A percentile compares a stretch with the other conserved stretches of the same genome.
These are phyloP conservation scores for Colletotrichum destructivum DNA, from an alignment of 2,329 filamentous ascomycete genomes.

Conservation along the genomic window DNA sequence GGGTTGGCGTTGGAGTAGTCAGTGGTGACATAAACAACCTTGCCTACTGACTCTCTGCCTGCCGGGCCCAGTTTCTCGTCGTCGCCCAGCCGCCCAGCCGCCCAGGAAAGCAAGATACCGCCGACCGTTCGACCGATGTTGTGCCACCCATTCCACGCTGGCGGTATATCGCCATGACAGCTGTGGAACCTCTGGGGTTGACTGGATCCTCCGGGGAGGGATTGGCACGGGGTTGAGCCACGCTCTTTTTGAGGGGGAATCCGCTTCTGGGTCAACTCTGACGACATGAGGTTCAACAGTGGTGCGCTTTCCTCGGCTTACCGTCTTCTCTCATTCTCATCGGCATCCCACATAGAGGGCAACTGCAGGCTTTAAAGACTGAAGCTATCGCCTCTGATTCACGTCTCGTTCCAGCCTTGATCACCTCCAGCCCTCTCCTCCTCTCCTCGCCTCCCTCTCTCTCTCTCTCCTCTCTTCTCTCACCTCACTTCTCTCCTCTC, in stretches of 20 bases:
- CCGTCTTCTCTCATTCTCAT: background rate
- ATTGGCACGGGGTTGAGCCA: background rate
- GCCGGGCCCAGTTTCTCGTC: background rate
- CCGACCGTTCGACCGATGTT: too few species aligned
- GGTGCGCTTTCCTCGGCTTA: background rate
- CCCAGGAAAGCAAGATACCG: background rate
- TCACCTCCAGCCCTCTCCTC: too few species aligned
- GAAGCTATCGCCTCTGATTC: background rate
- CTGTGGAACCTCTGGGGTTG: slow-evolving; percentile 14
- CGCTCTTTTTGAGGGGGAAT: background rate
- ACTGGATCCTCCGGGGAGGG: background rate
- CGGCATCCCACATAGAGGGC: background rate
- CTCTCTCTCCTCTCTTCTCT: background rate
- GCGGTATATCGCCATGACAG: too few species aligned
- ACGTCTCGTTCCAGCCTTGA: too few species aligned
- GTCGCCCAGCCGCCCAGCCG: background rate
- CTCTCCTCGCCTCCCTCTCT: background rate
- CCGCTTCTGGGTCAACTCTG: background rate
- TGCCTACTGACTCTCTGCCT: background rate
- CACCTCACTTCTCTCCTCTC: too few species aligned
- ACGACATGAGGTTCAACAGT: background rate
- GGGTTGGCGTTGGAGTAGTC: too few species aligned
- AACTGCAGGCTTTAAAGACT: background rate
- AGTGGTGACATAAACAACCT: too few species aligned
- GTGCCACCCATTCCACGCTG: too few species aligned